These are phyloP conservation scores for Mytilinidion resinicola DNA, from an alignment of 495 filamentous ascomycete species.

Conservation along the genomic window DNA sequence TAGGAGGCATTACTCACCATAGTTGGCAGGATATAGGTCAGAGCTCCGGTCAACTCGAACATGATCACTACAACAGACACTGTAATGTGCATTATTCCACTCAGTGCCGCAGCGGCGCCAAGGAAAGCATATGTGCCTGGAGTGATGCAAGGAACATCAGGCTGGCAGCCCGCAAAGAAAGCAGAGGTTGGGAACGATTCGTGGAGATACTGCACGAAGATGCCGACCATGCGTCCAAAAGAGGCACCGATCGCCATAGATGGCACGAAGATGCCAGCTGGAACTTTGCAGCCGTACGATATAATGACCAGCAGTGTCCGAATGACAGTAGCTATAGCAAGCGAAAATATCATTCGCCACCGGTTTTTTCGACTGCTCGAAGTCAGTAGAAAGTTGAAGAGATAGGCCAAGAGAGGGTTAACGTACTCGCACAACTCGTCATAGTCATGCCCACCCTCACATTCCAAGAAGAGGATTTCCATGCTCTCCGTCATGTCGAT, in stretches of 20 bases:
- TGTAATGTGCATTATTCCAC: slow-evolving; percentile 96
- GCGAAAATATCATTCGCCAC: slow-evolving; percentile 72
- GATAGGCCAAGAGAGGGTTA: not conserved
- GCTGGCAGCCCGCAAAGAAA: slow-evolving; percentile 82
- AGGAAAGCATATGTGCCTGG: slow-evolving; percentile 95
- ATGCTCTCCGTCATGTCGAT: slow-evolving; percentile 99
- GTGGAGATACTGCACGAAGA: slow-evolving; percentile 84
- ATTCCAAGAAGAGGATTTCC: slow-evolving; percentile 95
- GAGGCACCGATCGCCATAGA: slow-evolving; percentile 97
- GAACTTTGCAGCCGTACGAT: slow-evolving; percentile 96
- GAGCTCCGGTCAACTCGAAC: slow-evolving; percentile 92
- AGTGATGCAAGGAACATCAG: slow-evolving; percentile 93
- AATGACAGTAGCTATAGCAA: slow-evolving; percentile 73
- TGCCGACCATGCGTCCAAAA: slow-evolving; percentile 90
- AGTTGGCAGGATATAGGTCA: slow-evolving; percentile 93
- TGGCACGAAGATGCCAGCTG: slow-evolving; percentile 93
- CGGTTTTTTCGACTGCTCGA: slow-evolving; percentile 50
- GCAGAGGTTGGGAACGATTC: slow-evolving; percentile 71
- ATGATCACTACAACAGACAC: slow-evolving; percentile 96
- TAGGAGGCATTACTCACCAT: slow-evolving; percentile 52
- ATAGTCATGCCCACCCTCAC: slow-evolving; percentile 88
- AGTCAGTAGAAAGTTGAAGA: not conserved
- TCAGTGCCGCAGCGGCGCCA: slow-evolving; percentile 89
- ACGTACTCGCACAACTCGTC: slow-evolving; percentile 79
- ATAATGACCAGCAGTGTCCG: slow-evolving; percentile 86